Evolutionary conservation across 306 rosid genomes (phyloP).

Genomic region (Casuarina glauca): DNA sequence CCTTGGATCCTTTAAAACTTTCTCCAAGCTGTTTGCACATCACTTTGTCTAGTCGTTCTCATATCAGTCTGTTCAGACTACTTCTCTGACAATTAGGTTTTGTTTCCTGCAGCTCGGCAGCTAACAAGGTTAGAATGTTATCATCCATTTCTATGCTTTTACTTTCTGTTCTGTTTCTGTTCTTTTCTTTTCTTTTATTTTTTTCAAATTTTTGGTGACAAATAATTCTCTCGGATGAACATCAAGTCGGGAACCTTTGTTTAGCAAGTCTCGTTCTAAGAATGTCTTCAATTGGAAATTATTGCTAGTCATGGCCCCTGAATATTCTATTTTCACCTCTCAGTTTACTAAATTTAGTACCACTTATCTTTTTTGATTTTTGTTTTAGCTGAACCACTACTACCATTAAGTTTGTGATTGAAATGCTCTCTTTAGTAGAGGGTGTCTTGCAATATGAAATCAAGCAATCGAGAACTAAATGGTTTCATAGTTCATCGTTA

Average conservation of each 20-base stretch:
- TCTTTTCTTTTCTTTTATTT: background rate
- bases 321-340: conserved; percentile 1
- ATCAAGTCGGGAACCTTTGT: background rate
- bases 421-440: background rate
- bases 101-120: conserved; percentile 25
- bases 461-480: too few species aligned
- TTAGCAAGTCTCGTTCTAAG: conserved; percentile 14
- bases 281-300: conserved; percentile 7
- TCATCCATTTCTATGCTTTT: conserved; percentile 6
- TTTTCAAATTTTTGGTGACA: conserved; percentile 9
- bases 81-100: conserved; percentile 17
- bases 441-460: background rate
- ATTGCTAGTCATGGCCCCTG: background rate
- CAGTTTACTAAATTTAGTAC: background rate
- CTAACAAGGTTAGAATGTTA: conserved; percentile 39
- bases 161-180: background rate
- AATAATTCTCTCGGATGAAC: background rate
- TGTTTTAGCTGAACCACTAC: conserved; percentile 2
- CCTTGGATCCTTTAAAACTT: conserved; percentile 29
- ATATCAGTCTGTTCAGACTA: conserved; percentile 24
- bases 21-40: conserved; percentile 28
- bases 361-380: conserved; percentile 24
- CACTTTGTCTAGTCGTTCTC: conserved; percentile 15
- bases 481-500: background rate
- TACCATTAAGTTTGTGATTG: background rate